Evolutionary conservation across 2,329 filamentous ascomycete species (phyloP).

Genomic region (Trichophyton equinum): DNA sequence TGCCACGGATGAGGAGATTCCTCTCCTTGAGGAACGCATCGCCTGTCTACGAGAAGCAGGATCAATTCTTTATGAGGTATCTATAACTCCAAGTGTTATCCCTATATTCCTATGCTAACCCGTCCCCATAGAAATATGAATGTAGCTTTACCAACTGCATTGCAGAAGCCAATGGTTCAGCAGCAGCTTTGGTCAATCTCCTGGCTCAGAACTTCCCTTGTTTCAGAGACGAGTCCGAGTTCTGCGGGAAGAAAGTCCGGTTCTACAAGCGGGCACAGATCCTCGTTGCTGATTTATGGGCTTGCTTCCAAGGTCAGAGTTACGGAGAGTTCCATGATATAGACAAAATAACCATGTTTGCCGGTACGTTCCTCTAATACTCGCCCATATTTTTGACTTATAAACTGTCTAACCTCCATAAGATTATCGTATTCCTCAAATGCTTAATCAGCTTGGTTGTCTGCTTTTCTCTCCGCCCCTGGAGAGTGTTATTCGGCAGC

Average conservation of each 20-base stretch:
- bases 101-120: slow-evolving; percentile 2
- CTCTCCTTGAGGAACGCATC: slow-evolving; percentile 65
- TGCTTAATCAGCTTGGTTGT: slow-evolving; percentile 70
- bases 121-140: slow-evolving; percentile 50
- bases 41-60: slow-evolving; percentile 73
- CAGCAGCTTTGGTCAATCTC: slow-evolving; percentile 72
- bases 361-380: slow-evolving; percentile 35
- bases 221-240: slow-evolving; percentile 70
- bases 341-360: slow-evolving; percentile 95
- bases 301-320: slow-evolving; percentile 70
- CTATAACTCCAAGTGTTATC: slow-evolving; percentile 4
- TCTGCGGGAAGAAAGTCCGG: slow-evolving; percentile 62
- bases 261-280: slow-evolving; percentile 94
- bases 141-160: slow-evolving; percentile 65
- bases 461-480: slow-evolving; percentile 73
- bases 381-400: too few species aligned
- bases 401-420: too few species aligned
- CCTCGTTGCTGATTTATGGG: slow-evolving; percentile 90
- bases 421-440: slow-evolving; percentile 94
- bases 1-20: slow-evolving; percentile 73
- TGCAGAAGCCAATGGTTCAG: slow-evolving; percentile 60
- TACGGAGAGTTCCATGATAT: slow-evolving; percentile 82
- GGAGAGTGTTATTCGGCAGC: slow-evolving; percentile 54
- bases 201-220: slow-evolving; percentile 70
- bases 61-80: slow-evolving; percentile 62